Conservation (phyloP, 257 asterid genomes). For the Solanum chilense region DNA sequence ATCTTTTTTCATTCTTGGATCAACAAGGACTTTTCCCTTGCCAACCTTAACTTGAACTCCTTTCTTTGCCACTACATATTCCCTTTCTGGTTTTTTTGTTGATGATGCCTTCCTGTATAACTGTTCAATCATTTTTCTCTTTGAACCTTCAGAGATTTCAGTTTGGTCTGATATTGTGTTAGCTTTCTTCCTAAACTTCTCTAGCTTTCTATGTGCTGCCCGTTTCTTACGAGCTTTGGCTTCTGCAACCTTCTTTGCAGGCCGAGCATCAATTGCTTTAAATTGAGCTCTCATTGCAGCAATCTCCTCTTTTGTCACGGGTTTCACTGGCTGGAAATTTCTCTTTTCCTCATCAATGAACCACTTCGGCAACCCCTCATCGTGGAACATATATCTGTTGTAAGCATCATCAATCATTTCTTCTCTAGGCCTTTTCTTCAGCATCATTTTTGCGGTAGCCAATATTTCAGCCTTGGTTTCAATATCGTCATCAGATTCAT, state of each 20-base stretch:
- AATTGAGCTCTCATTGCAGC: conserved; percentile 78
- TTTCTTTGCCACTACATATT: conserved; percentile 87
- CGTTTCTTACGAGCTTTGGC: conserved; percentile 91
- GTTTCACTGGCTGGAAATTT: conserved; percentile 66
- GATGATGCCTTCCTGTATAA: conserved; percentile 66
- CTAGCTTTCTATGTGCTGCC: conserved; percentile 46
- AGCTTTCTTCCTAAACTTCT: conserved; percentile 81
- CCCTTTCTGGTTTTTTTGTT: conserved; percentile 44
- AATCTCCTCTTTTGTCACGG: conserved; percentile 74
- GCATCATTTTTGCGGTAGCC: conserved; percentile 80
- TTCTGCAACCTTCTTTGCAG: conserved; percentile 91
- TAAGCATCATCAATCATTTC: conserved; percentile 79
- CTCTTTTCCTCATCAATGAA: conserved; percentile 67
- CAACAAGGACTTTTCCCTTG: conserved; percentile 86
- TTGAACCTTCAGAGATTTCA: conserved; percentile 67
- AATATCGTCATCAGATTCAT: conserved; percentile 49
- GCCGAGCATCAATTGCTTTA: conserved; percentile 79
- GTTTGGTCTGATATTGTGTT: conserved; percentile 74
- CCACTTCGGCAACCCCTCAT: conserved; percentile 82
- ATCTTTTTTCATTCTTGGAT: conserved; percentile 82
- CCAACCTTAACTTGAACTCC: conserved; percentile 83
- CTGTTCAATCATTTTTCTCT: conserved; percentile 73
- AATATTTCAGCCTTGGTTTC: conserved; percentile 70
- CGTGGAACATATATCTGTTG: conserved; percentile 78
- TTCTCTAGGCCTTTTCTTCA: conserved; percentile 74